These are phyloP conservation scores for Lachnum nothofagi DNA, from an alignment of 2,329 filamentous ascomycete genomes.

Conservation along the genomic window DNA sequence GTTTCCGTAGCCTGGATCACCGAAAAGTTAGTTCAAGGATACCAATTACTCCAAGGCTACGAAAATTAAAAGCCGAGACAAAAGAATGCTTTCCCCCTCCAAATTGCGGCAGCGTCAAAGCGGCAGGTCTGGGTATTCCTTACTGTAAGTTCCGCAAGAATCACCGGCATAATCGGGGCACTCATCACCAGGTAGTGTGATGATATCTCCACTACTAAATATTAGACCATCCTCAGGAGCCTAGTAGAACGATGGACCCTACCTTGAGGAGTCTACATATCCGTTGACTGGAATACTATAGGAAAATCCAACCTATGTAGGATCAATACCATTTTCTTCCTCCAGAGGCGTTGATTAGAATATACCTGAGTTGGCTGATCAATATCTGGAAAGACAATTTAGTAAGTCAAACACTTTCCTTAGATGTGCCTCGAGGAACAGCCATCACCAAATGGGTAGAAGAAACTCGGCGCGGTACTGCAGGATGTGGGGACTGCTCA, in stretches of 20 bases:
- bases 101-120: too few relatives aligned
- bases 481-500: conserved; percentile 47
- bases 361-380: conserved; percentile 28
- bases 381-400: too few relatives aligned
- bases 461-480: background rate
- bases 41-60: too few relatives aligned
- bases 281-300: conserved; percentile 36
- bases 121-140: too few relatives aligned
- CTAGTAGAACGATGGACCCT: background rate
- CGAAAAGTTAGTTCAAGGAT: too few relatives aligned
- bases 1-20: conserved; percentile 36
- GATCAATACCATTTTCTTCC: background rate
- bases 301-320: conserved; percentile 24
- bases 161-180: conserved; percentile 46
- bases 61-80: too few relatives aligned
- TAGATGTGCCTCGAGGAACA: too few relatives aligned
- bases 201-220: conserved; percentile 28
- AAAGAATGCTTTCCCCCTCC: too few relatives aligned
- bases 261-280: conserved; percentile 17
- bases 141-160: conserved; percentile 51
- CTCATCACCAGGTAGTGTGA: conserved; percentile 41
- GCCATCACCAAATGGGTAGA: too few relatives aligned
- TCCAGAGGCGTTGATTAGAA: background rate
- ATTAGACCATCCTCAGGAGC: conserved; percentile 3
- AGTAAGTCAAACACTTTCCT: too few relatives aligned